Evolutionary conservation across 768 basidiomycete genomes (phyloP), one percentile per base, ranked within the genome.

Genomic region (Cyclocybe cylindracea): DNA sequence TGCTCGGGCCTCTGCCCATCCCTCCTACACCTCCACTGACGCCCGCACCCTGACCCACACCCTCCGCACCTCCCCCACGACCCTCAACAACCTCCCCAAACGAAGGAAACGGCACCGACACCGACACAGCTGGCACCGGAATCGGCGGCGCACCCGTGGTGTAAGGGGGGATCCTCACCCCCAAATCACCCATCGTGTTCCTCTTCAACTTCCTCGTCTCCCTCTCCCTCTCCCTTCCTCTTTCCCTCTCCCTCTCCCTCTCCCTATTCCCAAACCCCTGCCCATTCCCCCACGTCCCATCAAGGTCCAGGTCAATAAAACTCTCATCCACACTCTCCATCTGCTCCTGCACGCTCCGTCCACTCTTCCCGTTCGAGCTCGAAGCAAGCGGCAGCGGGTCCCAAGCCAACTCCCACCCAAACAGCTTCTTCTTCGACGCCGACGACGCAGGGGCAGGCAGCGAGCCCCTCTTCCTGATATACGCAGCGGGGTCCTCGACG

Each of bases 381-480:
- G 19, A 24, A 34, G 24, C 39, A 48, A 35, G 16, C 24, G 51
- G 43, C n/a, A 46, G 13, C 18, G 46, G 48, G 16, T 54, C 56
- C 52, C 56, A 35, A 13, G 41, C 54, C 35, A 52, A 55, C 11
- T 60, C 59, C 56, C 55, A 60, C 11, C 56, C 53, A 40, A 60
- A 60, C 7, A 57, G 44, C 7, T 39, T 55, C 35, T 47, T 50
- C 33, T n/a, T n/a, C n/a, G n/a, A n/a, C n/a, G 50, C 19, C 5
- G 39, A 10, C 18, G 50, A 39, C 7, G 40, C 24, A 8, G 43
- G n/a, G n/a, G n/a, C 46, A n/a, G 54, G 60, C 10, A 57, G 33
- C 10, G 60, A 58, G 9, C 60, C 57, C 10, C 57, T 46, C 47
- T 55, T 61, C 19, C 39, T 45, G 35, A 57, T 56, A 42, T 61